A percentile compares a stretch with the other conserved stretches of the same genome.
These are phyloP conservation scores for Mortierella sp. DNA, from an alignment of 371 early-diverging fungal species.

Conservation along the genomic window DNA sequence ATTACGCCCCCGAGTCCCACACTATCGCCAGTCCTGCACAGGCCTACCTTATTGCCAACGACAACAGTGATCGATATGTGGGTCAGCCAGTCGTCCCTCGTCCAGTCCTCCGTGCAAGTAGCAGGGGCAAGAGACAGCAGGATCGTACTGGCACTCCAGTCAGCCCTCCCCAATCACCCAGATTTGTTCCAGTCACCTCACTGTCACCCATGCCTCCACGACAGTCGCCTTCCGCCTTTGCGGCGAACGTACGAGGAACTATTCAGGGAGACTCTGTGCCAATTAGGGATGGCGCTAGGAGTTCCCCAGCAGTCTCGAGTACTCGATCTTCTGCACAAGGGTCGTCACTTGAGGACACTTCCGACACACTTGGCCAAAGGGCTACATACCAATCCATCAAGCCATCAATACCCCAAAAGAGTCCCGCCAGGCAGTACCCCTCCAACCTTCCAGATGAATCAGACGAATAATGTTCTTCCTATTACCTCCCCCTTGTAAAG, in stretches of 20 bases:
- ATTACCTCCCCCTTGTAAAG: neutral
- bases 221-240: neutral
- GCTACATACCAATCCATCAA: constrained; percentile 13
- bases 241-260: constrained; percentile 11
- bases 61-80: constrained; percentile 42
- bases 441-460: neutral
- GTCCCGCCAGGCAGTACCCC: constrained; percentile 32
- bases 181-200: constrained; percentile 15
- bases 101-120: constrained; percentile 42
- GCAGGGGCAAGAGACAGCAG: constrained; percentile 12
- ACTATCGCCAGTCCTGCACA: constrained; percentile 15
- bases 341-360: constrained; percentile 1
- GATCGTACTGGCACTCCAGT: constrained; percentile 8
- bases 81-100: constrained; percentile 41
- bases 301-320: constrained; percentile 16
- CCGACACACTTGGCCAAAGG: constrained; percentile 1
- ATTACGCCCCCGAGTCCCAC: constrained; percentile 14
- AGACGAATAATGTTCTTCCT: neutral
- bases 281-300: neutral
- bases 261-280: constrained; percentile 22
- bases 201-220: constrained; percentile 49
- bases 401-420: constrained; percentile 42
- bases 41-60: constrained; percentile 35
- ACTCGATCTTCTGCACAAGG: neutral
- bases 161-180: constrained; percentile 25